phyloP scores from a whole-genome alignment of 371 early-diverging fungal genomes.

The Apophysomyces ossiformis region DNA sequence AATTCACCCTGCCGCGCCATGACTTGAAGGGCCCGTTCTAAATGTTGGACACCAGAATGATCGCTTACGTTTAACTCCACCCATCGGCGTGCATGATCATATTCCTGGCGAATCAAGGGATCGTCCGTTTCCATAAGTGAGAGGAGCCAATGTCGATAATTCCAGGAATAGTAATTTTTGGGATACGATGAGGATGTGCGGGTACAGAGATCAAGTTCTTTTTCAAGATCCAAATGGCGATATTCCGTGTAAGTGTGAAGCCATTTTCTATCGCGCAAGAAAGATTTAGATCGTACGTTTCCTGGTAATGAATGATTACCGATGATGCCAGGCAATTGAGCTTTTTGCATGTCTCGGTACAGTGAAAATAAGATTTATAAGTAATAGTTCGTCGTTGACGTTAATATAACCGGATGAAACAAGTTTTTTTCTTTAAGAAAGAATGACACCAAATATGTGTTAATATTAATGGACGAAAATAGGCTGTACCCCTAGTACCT shows the following conservation, averaged over 20 bases:
- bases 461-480: not conserved
- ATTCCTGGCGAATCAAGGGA: constrained; percentile 23
- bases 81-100: constrained; percentile 37
- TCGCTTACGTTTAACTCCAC: constrained; percentile 58
- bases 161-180: constrained; percentile 64
- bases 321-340: constrained; percentile 60
- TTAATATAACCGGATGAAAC: constrained; percentile 31
- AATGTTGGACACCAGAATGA: constrained; percentile 59
- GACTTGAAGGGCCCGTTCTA: constrained; percentile 47
- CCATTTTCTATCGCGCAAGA: constrained; percentile 36
- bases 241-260: constrained; percentile 25
- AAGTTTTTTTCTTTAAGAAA: constrained; percentile 34
- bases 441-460: not conserved
- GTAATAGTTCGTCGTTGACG: constrained; percentile 37
- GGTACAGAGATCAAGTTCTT: constrained; percentile 45
- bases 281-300: not conserved
- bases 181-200: constrained; percentile 47
- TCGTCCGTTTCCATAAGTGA: constrained; percentile 2
- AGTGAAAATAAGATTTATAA: constrained; percentile 54
- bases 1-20: not conserved
- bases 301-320: constrained; percentile 24
- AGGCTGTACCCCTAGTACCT: constrained; percentile 34
- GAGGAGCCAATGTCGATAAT: constrained; percentile 55
- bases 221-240: constrained; percentile 24
- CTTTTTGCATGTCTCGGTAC: constrained; percentile 62